Evolutionary conservation across 2,329 filamentous ascomycete genomes (phyloP), one percentile per base, ranked within the genome.

Genomic region (Penicillium crustosum): DNA sequence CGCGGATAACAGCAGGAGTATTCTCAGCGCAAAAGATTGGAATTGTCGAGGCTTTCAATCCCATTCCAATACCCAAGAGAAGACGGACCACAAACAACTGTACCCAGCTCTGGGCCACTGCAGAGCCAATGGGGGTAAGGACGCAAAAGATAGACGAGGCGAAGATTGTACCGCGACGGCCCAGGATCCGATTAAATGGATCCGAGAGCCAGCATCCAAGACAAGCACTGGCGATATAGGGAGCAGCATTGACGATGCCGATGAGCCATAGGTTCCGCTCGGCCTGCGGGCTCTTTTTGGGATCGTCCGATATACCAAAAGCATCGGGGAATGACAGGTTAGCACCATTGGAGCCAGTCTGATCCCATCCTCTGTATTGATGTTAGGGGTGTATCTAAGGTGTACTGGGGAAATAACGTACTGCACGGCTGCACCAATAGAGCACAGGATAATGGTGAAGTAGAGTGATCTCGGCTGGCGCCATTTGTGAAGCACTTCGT

Each of bases 141-240:
- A 90, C 77, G 68, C 83, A 88, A 69, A 89, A 86, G 63, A 87
- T 74, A 13, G 83, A 84, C 7, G 82, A 81, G 45, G 87, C 70
- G 68, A 88, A 89, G 59, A 89, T 89, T 45, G 84, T 82, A 12
- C 86, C 84, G 51, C 86, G 82, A 39, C 86, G 84, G 38, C 85
- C 86, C 29, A 86, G 64, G 12, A 74, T 74, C 41, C 82, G 74
- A 65, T 89, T 89, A 13, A 85, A 64, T 1, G 86, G 85, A 60
- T 90, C 87, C 0, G 86, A 87, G 15, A 88, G 73, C 87, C 86
- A 89, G 69, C 85, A 87, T 5, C 86, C 85, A 10, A 84, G 74
- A 57, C 76, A 76, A 3, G 78, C 77, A 64, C 76, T 77, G 19
- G 80, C 81, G 50, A 86, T 76, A 53, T 86, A 83, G 0, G 82